Base-by-base conservation (phyloP, 2,329 filamentous ascomycete genomes). In the Scytalidium lignicola region DNA sequence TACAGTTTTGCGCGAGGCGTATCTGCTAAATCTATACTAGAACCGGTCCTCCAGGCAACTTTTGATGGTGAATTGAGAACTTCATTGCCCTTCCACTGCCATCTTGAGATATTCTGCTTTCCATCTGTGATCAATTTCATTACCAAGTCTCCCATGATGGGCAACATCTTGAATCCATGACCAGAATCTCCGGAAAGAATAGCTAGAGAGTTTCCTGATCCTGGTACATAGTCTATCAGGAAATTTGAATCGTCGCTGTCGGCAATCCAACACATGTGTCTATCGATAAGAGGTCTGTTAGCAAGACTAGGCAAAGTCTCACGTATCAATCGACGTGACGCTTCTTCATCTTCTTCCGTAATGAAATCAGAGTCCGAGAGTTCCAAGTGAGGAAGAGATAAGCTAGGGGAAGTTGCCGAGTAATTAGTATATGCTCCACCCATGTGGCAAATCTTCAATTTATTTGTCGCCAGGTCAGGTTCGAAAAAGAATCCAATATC, bases 121-220 rank as follows among this genome's bases (percentile, higher is more conserved):
- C 64, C 60, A 21, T 65, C 57, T 10, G 65, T 63, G 6, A 76
- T 52, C 15, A 77, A 55, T 18, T 69, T 64, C 6, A 62, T 60
- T 3, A 75, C 68, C 64, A 71, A 76, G 22, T 66, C 60, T 1
- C 74, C 74, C 39, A 75, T 65, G 50, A 76, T 69, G 0, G 74
- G 74, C 54, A 78, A 72, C 72, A 76, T 75, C 58, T 77, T 77
- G 54, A 76, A 77, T 2, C 71, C 71, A 58, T 77, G 74, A 0
- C 74, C 74, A 1, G 74, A 76, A 53, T 76, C 74, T 5, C 73
- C 74, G 2, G 72, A 71, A 5, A 75, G 49, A 1, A 75, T 51
- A 23, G 76, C 64, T 18, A 77, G 63, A 15, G 32, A 37, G 4
- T 62, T 61, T 2, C 63, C 60, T 1, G 68, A 72, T 2, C 60